Evolutionary conservation across 2,329 filamentous ascomycete genomes (phyloP), one percentile per base, ranked within the genome.

Genomic region (Venturia carpophila): DNA sequence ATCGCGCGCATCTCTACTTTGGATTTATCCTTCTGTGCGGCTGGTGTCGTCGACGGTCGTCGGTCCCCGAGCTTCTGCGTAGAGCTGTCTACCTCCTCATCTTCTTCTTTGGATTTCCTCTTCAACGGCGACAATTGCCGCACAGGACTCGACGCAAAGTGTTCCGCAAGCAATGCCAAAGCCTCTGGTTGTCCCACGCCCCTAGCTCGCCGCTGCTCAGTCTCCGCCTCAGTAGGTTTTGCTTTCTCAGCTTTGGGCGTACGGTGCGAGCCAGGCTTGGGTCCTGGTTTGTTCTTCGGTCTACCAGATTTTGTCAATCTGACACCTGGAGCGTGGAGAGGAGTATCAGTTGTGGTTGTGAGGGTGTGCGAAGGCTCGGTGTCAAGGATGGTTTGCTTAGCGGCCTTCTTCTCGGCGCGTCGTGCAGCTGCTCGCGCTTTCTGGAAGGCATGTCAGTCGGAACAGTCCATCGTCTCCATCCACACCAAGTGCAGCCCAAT

Each of bases 101-200:
- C n/a, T 19, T 24, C 24, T 15, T 27, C 47, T 17, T 11, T 52
- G 27, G 52, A 7, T 27, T 58, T 58, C 7, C 27, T 27, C 52
- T 58, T 58, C 27, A 37, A 5, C 7, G 52, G 27, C 27, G 52
- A 58, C 9, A 58, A 15, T 17, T 58, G 27, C 6, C 52, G 52
- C 30, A 58, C 52, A 34, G 52, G 52, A 34, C 15, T 58, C 19
- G 52, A 58, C 27, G 52, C 52, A 21, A 58, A 58, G 9, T 58
- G 27, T 37, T 58, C 30, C 27, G 27, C 30, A 21, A 58, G 52
- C 6, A 58, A 37, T 10, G 30, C 52, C 52, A 58, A 34, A 34
- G 52, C 52, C 52, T 58, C 52, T 19, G 52, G 52, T 15, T 58
- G 52, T 19, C 52, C 52, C 27, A 58, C 19, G 17, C 52, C 52